Conservation (phyloP, 139 green algal species). For the Micromonas pusilla region DNA sequence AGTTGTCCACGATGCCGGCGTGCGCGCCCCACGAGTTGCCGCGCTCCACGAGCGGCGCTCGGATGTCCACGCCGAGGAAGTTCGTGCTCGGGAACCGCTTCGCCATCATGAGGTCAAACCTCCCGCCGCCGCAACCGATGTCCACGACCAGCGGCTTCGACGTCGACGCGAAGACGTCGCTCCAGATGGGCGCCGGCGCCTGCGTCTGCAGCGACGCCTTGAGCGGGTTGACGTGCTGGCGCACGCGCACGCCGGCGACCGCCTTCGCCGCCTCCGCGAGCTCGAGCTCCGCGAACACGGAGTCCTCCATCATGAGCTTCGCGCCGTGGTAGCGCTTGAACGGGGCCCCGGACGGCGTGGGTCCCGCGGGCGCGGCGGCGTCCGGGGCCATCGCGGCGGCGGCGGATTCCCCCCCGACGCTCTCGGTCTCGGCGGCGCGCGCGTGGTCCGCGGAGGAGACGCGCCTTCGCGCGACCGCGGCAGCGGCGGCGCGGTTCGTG, state of each 20-base stretch:
- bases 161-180: slow-evolving; percentile 44
- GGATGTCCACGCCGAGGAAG: slow-evolving; percentile 77
- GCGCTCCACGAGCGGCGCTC: slow-evolving; percentile 60
- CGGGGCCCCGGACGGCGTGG: background rate
- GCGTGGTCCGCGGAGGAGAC: too few relatives aligned
- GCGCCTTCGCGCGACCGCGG: too few relatives aligned
- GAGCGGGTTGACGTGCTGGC: slow-evolving; percentile 34
- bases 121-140: slow-evolving; percentile 68
- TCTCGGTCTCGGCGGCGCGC: too few relatives aligned
- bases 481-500: too few relatives aligned
- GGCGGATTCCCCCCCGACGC: too few relatives aligned
- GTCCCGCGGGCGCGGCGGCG: too few relatives aligned
- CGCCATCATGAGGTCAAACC: slow-evolving; percentile 61
- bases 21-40: slow-evolving; percentile 42
- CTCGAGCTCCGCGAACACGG: background rate
- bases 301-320: slow-evolving; percentile 10
- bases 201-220: slow-evolving; percentile 24
- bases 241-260: slow-evolving; percentile 5
- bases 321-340: slow-evolving; percentile 6
- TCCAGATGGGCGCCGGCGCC: slow-evolving; percentile 42
- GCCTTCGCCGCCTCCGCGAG: background rate
- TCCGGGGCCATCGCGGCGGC: too few relatives aligned
- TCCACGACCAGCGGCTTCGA: slow-evolving; percentile 65
- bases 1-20: slow-evolving; percentile 38
- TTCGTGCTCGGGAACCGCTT: slow-evolving; percentile 43